These are phyloP conservation scores for Carallia pectinifolia DNA, from an alignment of 345 rosid species.

Conservation along the genomic window DNA sequence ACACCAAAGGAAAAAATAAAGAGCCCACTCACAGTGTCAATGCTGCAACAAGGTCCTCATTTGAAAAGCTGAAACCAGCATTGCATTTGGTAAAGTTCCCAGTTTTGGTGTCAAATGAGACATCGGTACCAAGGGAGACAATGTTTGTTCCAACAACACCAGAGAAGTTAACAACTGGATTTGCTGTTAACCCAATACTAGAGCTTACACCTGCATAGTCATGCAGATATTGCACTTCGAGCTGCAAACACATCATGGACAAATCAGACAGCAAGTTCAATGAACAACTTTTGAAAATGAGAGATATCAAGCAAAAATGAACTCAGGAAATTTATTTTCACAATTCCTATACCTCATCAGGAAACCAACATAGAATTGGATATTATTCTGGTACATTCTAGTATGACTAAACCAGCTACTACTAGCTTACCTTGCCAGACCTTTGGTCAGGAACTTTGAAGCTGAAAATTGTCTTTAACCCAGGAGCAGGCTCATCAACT, in stretches of 20 bases:
- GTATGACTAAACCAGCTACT: neutral
- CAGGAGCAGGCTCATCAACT: constrained; percentile 83
- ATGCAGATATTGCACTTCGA: constrained; percentile 87
- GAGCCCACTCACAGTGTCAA: constrained; percentile 54
- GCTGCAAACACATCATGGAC: constrained; percentile 38
- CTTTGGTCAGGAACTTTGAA: constrained; percentile 86
- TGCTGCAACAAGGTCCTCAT: constrained; percentile 67
- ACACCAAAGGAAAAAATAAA: neutral
- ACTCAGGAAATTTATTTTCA: too few relatives aligned
- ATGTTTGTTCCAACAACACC: constrained; percentile 68
- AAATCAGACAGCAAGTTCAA: neutral
- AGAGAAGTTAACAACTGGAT: constrained; percentile 75
- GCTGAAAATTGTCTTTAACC: constrained; percentile 76
- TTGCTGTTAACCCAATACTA: constrained; percentile 78
- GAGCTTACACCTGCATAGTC: constrained; percentile 79
- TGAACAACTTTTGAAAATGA: neutral
- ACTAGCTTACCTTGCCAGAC: constrained; percentile 77
- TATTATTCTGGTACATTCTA: neutral
- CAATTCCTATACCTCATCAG: neutral
- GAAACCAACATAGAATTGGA: neutral
- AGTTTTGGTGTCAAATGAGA: constrained; percentile 74
- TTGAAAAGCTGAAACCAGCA: constrained; percentile 70
- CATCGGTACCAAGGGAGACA: constrained; percentile 68
- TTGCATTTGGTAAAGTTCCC: constrained; percentile 76
- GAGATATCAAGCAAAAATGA: too few relatives aligned